Conservation (phyloP, 768 basidiomycete genomes). For the Thelephora ganbajun region DNA sequence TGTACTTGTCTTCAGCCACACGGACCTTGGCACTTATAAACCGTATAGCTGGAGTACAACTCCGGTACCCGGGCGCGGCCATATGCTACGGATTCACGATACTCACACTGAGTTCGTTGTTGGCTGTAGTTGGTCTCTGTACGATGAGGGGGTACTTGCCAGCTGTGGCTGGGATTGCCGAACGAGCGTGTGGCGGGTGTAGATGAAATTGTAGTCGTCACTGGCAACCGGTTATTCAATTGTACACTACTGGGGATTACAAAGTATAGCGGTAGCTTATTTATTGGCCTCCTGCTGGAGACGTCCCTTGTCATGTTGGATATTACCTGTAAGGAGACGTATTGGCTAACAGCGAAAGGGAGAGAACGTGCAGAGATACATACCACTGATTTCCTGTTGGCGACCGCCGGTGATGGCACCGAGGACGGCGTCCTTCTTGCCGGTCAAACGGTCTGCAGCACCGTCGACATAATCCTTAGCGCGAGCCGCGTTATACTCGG, state of each 20-base stretch:
- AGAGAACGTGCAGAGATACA: conserved; percentile 3
- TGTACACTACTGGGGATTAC: not conserved
- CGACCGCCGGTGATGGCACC: conserved; percentile 46
- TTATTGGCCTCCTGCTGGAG: conserved; percentile 41
- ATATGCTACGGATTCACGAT: conserved; percentile 62
- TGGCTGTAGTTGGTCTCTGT: conserved; percentile 85
- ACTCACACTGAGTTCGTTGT: conserved; percentile 92
- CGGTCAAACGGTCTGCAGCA: conserved; percentile 25
- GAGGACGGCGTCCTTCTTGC: conserved; percentile 39
- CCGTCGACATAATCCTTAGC: conserved; percentile 40
- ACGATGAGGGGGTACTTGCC: conserved; percentile 74
- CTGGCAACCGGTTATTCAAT: not conserved
- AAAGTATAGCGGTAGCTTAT: too few species aligned
- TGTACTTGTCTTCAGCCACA: conserved; percentile 8
- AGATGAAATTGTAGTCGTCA: not conserved
- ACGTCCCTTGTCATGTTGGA: conserved; percentile 38
- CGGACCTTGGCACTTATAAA: not conserved
- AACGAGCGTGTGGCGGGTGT: conserved; percentile 61
- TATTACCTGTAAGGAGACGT: conserved; percentile 28
- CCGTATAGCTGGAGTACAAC: conserved; percentile 53
- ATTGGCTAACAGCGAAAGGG: not conserved
- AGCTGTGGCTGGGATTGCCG: conserved; percentile 90
- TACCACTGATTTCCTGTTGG: conserved; percentile 34
- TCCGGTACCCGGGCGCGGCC: conserved; percentile 32
- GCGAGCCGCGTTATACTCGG: conserved; percentile 31